Evolutionary conservation across 495 filamentous ascomycete species (phyloP).

Genomic region (Lasiosphaeria miniovina): DNA sequence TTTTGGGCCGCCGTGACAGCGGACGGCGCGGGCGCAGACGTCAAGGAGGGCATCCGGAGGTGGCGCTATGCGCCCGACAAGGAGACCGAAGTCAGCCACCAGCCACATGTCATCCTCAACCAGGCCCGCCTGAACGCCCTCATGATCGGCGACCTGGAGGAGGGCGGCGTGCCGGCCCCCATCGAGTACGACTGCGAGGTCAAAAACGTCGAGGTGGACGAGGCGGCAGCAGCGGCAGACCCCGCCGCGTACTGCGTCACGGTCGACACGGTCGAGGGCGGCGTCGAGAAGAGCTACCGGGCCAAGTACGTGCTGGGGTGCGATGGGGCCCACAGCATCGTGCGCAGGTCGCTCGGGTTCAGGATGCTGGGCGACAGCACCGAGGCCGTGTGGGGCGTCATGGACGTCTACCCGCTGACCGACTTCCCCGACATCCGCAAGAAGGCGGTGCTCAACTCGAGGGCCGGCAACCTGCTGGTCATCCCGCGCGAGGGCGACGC

Average conservation of each 20-base stretch:
- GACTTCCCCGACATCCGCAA: conserved; percentile 73
- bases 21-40: not conserved
- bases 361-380: conserved; percentile 72
- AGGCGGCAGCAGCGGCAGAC: conserved; percentile 32
- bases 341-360: conserved; percentile 65
- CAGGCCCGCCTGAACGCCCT: conserved; percentile 70
- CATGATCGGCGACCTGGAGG: conserved; percentile 51
- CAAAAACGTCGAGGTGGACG: conserved; percentile 51
- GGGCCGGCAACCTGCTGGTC: conserved; percentile 54
- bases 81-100: conserved; percentile 60
- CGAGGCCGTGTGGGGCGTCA: conserved; percentile 69
- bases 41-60: conserved; percentile 41
- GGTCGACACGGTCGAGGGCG: conserved; percentile 52
- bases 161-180: conserved; percentile 36
- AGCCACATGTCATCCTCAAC: conserved; percentile 73
- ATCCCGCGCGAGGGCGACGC: conserved; percentile 65
- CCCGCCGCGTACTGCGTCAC: conserved; percentile 50
- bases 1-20: conserved; percentile 51
- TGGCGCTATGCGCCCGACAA: conserved; percentile 58
- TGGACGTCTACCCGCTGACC: conserved; percentile 74
- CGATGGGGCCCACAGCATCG: conserved; percentile 72
- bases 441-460: conserved; percentile 54
- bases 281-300: conserved; percentile 49
- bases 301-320: conserved; percentile 73
- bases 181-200: conserved; percentile 65